phyloP scores from a whole-genome alignment of 2,329 filamentous ascomycete genomes.

The Alternaria solani region DNA sequence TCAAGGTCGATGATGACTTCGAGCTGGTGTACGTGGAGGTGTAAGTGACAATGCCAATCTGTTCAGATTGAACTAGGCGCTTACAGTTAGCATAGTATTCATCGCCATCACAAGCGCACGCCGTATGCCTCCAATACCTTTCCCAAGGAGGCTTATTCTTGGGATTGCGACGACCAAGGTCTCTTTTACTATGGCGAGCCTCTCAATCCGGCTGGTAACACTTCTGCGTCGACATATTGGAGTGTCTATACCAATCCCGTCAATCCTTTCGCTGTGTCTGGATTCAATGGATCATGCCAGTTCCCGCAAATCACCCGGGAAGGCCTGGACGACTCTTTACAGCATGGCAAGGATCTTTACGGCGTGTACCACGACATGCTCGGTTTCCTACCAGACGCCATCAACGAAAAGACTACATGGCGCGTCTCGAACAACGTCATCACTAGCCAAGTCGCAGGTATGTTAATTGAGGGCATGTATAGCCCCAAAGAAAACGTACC shows the following conservation, averaged over 20 bases:
- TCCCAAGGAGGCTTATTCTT: constrained; percentile 74
- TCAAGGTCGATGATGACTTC: constrained; percentile 62
- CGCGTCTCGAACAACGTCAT: constrained; percentile 84
- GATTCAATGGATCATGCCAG: constrained; percentile 77
- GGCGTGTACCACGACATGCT: constrained; percentile 77
- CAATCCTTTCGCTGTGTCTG: constrained; percentile 72
- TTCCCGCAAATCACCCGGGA: constrained; percentile 81
- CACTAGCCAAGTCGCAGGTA: constrained; percentile 80
- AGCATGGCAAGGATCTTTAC: constrained; percentile 79
- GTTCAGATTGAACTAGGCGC: neutral
- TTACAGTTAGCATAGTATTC: constrained; percentile 56
- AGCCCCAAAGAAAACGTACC: constrained; percentile 13
- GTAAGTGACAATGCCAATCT: constrained; percentile 51
- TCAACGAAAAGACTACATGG: constrained; percentile 62
- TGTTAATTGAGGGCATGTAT: constrained; percentile 74
- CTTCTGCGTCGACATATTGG: constrained; percentile 70
- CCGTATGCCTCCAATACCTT: constrained; percentile 82
- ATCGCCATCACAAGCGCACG: constrained; percentile 85
- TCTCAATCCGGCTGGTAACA: constrained; percentile 56
- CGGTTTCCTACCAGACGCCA: constrained; percentile 67
- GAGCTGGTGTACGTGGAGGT: constrained; percentile 78
- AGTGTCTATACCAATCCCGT: constrained; percentile 65
- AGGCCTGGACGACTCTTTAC: constrained; percentile 76
- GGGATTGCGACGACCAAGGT: constrained; percentile 75
- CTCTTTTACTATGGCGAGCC: constrained; percentile 75